Evolutionary conservation across 495 filamentous ascomycete genomes (phyloP).

Genomic region (Lasiosphaeriaceae sp.): DNA sequence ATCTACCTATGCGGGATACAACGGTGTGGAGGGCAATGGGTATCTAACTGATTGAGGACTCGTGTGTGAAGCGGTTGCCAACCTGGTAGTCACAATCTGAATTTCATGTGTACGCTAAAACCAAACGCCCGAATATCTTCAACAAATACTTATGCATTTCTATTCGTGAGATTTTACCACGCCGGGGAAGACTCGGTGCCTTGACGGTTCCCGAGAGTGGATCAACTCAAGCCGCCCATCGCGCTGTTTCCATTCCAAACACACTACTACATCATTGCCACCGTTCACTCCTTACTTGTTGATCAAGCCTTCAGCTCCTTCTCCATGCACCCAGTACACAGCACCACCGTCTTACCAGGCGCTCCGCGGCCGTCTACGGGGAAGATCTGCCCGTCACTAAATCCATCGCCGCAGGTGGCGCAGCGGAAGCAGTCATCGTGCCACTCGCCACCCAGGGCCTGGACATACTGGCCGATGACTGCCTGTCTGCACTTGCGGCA

Average conservation of each 20-base stretch:
- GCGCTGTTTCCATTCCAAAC: no score
- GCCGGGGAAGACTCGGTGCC: no score
- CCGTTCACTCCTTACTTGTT: no score
- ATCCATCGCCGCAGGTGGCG: slow-evolving; percentile 46
- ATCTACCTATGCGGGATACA: no score
- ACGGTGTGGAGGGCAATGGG: no score
- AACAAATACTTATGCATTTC: not conserved
- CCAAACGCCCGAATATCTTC: not conserved
- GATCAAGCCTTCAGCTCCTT: slow-evolving; percentile 46
- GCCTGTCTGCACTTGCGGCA: slow-evolving; percentile 81
- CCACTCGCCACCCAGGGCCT: slow-evolving; percentile 89
- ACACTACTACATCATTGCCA: no score
- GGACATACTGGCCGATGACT: slow-evolving; percentile 81
- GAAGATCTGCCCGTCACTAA: slow-evolving; percentile 55
- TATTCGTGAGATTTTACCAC: not conserved
- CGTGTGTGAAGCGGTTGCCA: not conserved
- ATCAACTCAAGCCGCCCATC: no score
- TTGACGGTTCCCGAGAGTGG: no score
- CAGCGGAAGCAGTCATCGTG: slow-evolving; percentile 90
- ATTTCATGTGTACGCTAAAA: not conserved
- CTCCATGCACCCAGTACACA: slow-evolving; percentile 49
- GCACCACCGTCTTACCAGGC: slow-evolving; percentile 37
- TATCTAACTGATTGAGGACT: no score
- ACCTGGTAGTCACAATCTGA: not conserved
- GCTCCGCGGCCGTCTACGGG: slow-evolving; percentile 39